Evolutionary conservation across 495 filamentous ascomycete species (phyloP).

Genomic region (Extremus antarcticus): DNA sequence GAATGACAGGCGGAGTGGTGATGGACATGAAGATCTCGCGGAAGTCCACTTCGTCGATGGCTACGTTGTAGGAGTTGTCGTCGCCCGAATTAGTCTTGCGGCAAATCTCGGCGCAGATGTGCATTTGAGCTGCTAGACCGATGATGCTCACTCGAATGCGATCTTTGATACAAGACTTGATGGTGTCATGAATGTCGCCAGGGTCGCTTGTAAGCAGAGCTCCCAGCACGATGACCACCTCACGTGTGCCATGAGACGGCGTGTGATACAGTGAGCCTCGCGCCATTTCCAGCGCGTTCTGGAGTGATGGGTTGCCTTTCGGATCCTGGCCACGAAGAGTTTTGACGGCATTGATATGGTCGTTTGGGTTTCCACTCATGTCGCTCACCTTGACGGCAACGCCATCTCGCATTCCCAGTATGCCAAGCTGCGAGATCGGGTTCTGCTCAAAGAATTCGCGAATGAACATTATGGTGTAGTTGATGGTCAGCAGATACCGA

Average conservation of each 20-base stretch:
- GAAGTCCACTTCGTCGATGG: slow-evolving; percentile 80
- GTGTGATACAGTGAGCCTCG: slow-evolving; percentile 81
- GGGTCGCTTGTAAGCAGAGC: slow-evolving; percentile 84
- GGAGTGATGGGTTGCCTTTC: slow-evolving; percentile 77
- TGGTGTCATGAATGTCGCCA: slow-evolving; percentile 89
- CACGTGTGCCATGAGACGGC: slow-evolving; percentile 83
- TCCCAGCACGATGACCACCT: slow-evolving; percentile 84
- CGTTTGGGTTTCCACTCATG: slow-evolving; percentile 79
- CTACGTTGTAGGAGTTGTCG: slow-evolving; percentile 66
- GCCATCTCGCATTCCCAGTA: slow-evolving; percentile 83
- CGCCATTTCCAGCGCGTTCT: slow-evolving; percentile 93
- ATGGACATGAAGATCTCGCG: slow-evolving; percentile 76
- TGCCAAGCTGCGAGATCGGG: slow-evolving; percentile 89
- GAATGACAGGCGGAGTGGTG: slow-evolving; percentile 78
- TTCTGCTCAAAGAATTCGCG: slow-evolving; percentile 97
- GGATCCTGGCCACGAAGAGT: slow-evolving; percentile 65
- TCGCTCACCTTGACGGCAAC: slow-evolving; percentile 75
- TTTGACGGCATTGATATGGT: slow-evolving; percentile 70
- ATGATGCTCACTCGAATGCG: slow-evolving; percentile 79
- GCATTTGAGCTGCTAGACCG: slow-evolving; percentile 80
- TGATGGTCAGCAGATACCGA: slow-evolving; percentile 68
- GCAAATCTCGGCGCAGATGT: slow-evolving; percentile 86
- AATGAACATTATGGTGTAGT: slow-evolving; percentile 79
- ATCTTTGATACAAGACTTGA: slow-evolving; percentile 60
- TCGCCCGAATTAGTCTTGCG: slow-evolving; percentile 71